Percentiles rank a stretch among this genome's conserved stretches.
These are phyloP conservation scores for Pleoardoris graminearum DNA, from an alignment of 2,329 filamentous ascomycete species.

Conservation along the genomic window DNA sequence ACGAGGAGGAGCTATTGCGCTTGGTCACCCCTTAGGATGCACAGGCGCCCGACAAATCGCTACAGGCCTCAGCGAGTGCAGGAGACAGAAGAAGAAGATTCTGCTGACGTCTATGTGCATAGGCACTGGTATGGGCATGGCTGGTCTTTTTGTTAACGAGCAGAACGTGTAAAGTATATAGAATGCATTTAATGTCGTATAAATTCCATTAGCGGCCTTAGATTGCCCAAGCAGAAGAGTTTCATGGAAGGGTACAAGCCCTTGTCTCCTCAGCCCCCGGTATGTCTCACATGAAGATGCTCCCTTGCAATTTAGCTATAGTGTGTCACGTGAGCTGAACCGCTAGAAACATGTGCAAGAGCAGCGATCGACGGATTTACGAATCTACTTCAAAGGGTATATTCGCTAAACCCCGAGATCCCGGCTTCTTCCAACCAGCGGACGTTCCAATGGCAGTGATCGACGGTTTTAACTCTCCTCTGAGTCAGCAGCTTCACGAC, in stretches of 20 bases:
- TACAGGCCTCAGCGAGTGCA: conserved; percentile 83
- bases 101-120: conserved; percentile 90
- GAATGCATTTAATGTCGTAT: too few relatives aligned
- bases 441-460: background rate
- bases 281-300: too few relatives aligned
- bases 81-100: conserved; percentile 86
- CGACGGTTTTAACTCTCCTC: background rate
- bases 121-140: conserved; percentile 69
- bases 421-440: background rate
- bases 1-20: conserved; percentile 78
- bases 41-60: conserved; percentile 83
- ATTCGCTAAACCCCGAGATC: background rate
- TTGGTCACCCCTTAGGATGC: conserved; percentile 79
- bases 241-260: too few relatives aligned
- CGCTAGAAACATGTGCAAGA: too few relatives aligned
- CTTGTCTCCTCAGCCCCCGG: too few relatives aligned
- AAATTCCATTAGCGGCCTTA: too few relatives aligned
- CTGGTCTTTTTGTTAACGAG: conserved; percentile 68
- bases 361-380: too few relatives aligned
- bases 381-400: background rate
- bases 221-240: too few relatives aligned
- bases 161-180: conserved; percentile 39
- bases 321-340: too few relatives aligned
- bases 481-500: background rate
- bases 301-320: too few relatives aligned